phyloP scores from a whole-genome alignment of 2,329 filamentous ascomycete genomes.

The Botrytis cinerea region DNA sequence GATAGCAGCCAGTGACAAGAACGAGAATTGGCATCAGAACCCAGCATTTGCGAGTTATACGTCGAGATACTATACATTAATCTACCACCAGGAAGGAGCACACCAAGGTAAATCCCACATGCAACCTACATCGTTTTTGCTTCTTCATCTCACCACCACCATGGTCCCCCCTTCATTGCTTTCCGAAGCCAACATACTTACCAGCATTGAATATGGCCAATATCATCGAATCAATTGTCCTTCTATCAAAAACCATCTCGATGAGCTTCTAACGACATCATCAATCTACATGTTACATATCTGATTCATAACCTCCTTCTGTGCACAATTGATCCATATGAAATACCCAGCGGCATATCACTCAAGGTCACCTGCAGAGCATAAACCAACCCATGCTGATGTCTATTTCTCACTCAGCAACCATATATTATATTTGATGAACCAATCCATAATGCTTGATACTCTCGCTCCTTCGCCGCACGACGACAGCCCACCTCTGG shows the following conservation, averaged over 20 bases:
- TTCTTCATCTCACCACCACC: background rate
- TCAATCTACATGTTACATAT: conserved; percentile 9
- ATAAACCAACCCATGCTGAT: conserved; percentile 9
- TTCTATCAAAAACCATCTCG: background rate
- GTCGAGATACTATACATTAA: background rate
- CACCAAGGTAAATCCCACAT: background rate
- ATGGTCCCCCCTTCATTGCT: background rate
- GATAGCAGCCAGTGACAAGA: background rate
- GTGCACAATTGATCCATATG: background rate
- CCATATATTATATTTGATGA: background rate
- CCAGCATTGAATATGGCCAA: background rate
- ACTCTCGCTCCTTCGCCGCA: background rate
- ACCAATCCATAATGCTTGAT: conserved; percentile 7
- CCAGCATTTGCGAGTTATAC: background rate
- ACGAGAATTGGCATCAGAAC: background rate
- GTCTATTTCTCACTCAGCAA: conserved; percentile 22
- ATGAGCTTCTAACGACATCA: background rate
- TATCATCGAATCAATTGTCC: background rate
- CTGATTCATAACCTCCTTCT: conserved; percentile 4
- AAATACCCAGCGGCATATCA: conserved; percentile 8
- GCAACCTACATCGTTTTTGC: background rate
- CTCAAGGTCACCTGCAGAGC: conserved; percentile 13
- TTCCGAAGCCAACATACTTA: background rate
- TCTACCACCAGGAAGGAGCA: too few relatives aligned
- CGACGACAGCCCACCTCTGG: background rate